phyloP scores from a whole-genome alignment of 352 stramenopile species.

The Phytophthora hibernalis region DNA sequence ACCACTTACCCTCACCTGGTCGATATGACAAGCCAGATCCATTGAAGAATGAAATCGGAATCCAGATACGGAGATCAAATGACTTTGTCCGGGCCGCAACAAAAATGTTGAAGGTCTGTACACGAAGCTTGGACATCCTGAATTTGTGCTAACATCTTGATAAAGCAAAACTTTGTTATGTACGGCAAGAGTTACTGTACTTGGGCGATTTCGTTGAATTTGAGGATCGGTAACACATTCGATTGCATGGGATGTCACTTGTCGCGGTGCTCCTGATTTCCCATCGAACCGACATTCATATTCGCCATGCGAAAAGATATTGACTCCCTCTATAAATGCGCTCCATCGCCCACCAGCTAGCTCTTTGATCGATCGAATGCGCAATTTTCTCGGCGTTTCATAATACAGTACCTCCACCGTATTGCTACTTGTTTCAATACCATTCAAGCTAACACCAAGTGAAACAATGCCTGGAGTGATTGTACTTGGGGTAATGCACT shows the following conservation, averaged over 20 bases:
- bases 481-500: constrained; percentile 39
- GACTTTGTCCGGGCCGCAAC: constrained; percentile 25
- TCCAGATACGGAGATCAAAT: constrained; percentile 32
- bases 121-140: constrained; percentile 29
- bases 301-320: constrained; percentile 12
- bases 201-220: constrained; percentile 3
- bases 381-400: constrained; percentile 7
- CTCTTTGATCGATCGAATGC: constrained; percentile 17
- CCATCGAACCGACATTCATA: constrained; percentile 43
- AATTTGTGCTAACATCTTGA: constrained; percentile 16
- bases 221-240: constrained; percentile 22
- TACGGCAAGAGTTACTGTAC: constrained; percentile 18
- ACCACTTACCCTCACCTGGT: constrained; percentile 1
- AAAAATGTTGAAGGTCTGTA: constrained; percentile 16
- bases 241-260: constrained; percentile 22
- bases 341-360: constrained; percentile 13
- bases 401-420: constrained; percentile 35
- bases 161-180: constrained; percentile 24
- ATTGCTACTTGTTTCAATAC: constrained; percentile 43
- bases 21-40: constrained; percentile 37
- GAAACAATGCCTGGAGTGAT: not conserved
- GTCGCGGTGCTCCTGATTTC: constrained; percentile 18
- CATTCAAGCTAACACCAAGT: constrained; percentile 50
- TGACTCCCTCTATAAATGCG: constrained; percentile 19
- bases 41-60: constrained; percentile 39